Evolutionary conservation across 805 yeast species (phyloP).

Genomic region (Yamadazyma sp.): DNA sequence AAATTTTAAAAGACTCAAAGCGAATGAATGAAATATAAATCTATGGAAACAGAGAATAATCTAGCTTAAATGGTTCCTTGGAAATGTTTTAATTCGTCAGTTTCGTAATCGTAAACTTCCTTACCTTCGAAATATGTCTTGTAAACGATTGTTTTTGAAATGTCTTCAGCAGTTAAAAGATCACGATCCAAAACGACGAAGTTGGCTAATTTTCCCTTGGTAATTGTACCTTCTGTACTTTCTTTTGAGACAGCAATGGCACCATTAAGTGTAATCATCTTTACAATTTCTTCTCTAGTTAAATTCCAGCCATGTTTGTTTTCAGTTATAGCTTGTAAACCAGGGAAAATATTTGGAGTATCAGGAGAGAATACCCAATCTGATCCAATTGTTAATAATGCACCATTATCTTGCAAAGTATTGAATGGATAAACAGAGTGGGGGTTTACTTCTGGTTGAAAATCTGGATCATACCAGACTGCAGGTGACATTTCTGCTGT

Average conservation of each 20-base stretch:
- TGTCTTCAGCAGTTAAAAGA: slow-evolving; percentile 15
- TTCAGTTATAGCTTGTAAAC: slow-evolving; percentile 21
- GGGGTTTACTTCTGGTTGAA: slow-evolving; percentile 21
- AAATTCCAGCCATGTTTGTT: slow-evolving; percentile 23
- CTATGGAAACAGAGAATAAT: too few species aligned
- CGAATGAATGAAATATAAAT: too few species aligned
- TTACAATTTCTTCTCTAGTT: slow-evolving; percentile 18
- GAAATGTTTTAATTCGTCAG: slow-evolving; percentile 20
- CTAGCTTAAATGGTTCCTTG: slow-evolving; percentile 15
- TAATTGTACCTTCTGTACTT: slow-evolving; percentile 17
- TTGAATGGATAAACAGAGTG: slow-evolving; percentile 23
- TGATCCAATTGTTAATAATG: slow-evolving; percentile 21
- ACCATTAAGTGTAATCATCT: slow-evolving; percentile 21
- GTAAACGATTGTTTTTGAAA: slow-evolving; percentile 17
- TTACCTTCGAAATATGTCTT: slow-evolving; percentile 22
- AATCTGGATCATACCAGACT: slow-evolving; percentile 22
- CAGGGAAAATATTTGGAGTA: slow-evolving; percentile 23
- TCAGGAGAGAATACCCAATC: slow-evolving; percentile 26
- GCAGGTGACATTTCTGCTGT: slow-evolving; percentile 27
- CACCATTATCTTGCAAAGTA: slow-evolving; percentile 18
- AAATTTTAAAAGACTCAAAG: too few species aligned
- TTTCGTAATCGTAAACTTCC: slow-evolving; percentile 20
- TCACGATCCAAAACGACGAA: slow-evolving; percentile 20
- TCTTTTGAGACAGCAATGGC: slow-evolving; percentile 20
- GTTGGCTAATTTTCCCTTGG: slow-evolving; percentile 20